Evolutionary conservation across 176 grass and related monocot genomes (phyloP), one percentile per base, ranked within the genome.

Genomic region (Cenchrus fungigraminus): DNA sequence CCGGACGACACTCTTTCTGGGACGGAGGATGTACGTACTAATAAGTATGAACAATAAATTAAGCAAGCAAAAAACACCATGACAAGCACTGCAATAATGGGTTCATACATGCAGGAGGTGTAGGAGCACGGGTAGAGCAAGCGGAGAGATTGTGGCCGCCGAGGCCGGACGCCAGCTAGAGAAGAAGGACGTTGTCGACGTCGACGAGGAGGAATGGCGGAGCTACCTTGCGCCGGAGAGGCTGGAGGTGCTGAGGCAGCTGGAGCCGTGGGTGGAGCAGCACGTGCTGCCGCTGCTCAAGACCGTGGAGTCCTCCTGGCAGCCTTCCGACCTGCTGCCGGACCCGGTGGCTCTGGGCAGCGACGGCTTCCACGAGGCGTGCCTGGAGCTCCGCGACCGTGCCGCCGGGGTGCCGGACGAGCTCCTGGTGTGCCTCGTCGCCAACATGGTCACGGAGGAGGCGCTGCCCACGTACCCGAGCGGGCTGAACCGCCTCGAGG

Each of bases 371-470:
- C 47, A 50, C 47, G 47, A 1, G 47, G 47, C 47, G 47, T 50
- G 9, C 47, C 1, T 9, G 8, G 47, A 50, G 9, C 47, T 50
- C 47, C 47, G 47, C 47, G 47, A 9, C 8, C 9, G 47, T 8
- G 47, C 47, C 1, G 82, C 78, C 2, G 54, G 22, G 28, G 80
- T 95, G 40, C 52, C 52, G 13, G 52, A 54, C 52, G 87, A 79
- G 45, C 83, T 61, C 6, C 85, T 92, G 20, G 93, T 92, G 42
- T 84, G 88, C 15, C 80, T 80, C 61, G 94, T 84, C 17, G 76
- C 55, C 19, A 51, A 98, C 88, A 95, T 98, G 97, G 50, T 98
- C n/a, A 95, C 97, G 28, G 97, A 98, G 87, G 97, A 98, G 97
- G 97, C 93, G 72, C 75, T 95, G 49, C 97, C 97, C 22, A 98